Percentiles rank a stretch among this genome's conserved stretches.
phyloP scores from a whole-genome alignment of 257 asterid species.

The Fraxinus cuspidata region DNA sequence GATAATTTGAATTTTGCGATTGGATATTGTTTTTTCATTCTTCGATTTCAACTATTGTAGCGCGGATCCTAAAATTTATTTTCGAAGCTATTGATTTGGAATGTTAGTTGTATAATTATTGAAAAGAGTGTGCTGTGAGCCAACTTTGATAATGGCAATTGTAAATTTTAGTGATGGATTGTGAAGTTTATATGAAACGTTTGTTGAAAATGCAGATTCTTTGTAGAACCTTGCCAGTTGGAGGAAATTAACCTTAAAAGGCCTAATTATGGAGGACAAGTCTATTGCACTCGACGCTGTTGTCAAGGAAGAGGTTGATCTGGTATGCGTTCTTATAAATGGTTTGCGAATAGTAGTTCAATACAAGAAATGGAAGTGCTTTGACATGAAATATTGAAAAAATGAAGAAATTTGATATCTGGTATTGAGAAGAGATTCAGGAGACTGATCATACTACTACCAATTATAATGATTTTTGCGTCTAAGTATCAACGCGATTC shows the following conservation, averaged over 20 bases:
- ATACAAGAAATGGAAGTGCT: not conserved
- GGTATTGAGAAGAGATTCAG: not conserved
- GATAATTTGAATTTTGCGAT: not conserved
- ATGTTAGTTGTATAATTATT: not conserved
- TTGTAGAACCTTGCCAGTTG: constrained; percentile 17
- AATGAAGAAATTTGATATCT: not conserved
- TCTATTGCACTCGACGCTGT: constrained; percentile 45
- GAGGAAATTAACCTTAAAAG: constrained; percentile 13
- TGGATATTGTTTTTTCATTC: not conserved
- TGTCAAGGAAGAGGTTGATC: constrained; percentile 57
- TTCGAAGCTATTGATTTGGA: not conserved
- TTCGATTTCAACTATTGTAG: not conserved
- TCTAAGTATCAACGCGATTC: not conserved
- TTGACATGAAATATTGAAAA: constrained; percentile 1
- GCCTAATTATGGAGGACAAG: constrained; percentile 36
- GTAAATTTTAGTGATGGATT: not conserved
- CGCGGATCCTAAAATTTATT: not conserved
- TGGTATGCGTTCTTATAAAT: constrained; percentile 34
- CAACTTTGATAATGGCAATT: not conserved
- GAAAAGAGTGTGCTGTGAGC: not conserved
- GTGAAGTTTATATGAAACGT: not conserved
- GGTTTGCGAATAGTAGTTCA: not conserved
- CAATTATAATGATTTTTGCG: not conserved
- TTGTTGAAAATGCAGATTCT: constrained; percentile 30
- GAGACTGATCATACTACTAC: not conserved